phyloP scores from a whole-genome alignment of 1,284 basidiomycete species.

The Ustilago shanxiensis region DNA sequence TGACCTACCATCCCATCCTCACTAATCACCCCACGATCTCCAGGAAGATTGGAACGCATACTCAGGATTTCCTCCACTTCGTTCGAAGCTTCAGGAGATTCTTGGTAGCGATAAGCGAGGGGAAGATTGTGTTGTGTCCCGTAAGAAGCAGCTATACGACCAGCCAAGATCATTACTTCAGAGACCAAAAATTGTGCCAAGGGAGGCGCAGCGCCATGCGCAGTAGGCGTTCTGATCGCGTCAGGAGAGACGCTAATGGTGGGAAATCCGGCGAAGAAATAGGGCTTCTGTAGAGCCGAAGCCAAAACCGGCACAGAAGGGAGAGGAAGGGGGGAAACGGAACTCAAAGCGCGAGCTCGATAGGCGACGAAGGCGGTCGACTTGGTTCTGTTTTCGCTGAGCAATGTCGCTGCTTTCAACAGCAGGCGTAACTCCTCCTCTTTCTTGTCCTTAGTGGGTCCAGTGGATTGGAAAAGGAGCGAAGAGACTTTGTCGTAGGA shows the following conservation, averaged over 20 bases:
- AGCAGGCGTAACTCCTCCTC: constrained; percentile 71
- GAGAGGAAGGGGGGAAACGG: constrained; percentile 37
- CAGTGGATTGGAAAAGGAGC: constrained; percentile 13
- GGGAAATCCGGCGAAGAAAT: constrained; percentile 56
- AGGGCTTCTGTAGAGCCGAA: constrained; percentile 18
- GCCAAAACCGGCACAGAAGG: constrained; percentile 16
- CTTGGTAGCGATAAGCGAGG: constrained; percentile 77
- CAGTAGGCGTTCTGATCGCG: neutral
- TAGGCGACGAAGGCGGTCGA: constrained; percentile 9
- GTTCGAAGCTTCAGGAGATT: constrained; percentile 65
- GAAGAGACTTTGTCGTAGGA: constrained; percentile 79
- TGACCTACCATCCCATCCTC: constrained; percentile 20
- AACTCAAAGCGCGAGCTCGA: neutral
- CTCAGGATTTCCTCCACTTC: constrained; percentile 65
- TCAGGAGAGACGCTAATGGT: constrained; percentile 18
- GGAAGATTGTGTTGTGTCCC: constrained; percentile 77
- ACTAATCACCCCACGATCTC: constrained; percentile 20
- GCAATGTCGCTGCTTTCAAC: constrained; percentile 64
- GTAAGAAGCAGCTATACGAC: constrained; percentile 82
- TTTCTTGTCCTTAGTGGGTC: neutral
- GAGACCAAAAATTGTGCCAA: constrained; percentile 74
- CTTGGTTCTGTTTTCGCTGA: constrained; percentile 34
- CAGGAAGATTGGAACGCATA: constrained; percentile 53
- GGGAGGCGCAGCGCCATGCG: neutral
- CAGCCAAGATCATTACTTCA: constrained; percentile 87